These are phyloP conservation scores for Arthrobotrys iridis DNA, from an alignment of 2,329 filamentous ascomycete genomes.

Conservation along the genomic window DNA sequence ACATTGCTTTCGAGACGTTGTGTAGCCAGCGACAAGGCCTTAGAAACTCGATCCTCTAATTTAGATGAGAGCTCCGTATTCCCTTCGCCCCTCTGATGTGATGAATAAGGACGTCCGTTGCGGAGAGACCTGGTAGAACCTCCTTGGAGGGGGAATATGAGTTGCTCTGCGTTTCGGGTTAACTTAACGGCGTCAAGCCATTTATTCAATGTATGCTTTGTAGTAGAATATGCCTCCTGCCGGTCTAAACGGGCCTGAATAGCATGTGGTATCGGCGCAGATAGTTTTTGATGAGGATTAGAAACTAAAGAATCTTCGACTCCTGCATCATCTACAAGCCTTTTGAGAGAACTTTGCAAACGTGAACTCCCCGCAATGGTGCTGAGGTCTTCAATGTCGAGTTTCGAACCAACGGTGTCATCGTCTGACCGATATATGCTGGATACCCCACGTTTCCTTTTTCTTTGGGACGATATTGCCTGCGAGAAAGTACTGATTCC, in stretches of 20 bases:
- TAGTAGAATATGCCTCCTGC: constrained; percentile 84
- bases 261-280: constrained; percentile 82
- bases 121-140: constrained; percentile 70
- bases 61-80: not conserved
- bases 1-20: constrained; percentile 66
- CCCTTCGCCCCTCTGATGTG: not conserved
- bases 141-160: constrained; percentile 82
- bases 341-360: constrained; percentile 60
- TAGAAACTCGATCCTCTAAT: constrained; percentile 14
- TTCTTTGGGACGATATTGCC: constrained; percentile 4
- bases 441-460: constrained; percentile 39
- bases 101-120: not conserved
- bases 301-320: constrained; percentile 51
- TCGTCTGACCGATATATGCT: not conserved
- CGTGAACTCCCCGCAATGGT: constrained; percentile 27
- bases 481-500: constrained; percentile 24
- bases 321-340: not conserved
- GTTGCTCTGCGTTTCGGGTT: constrained; percentile 88
- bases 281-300: constrained; percentile 70
- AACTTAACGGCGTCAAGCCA: constrained; percentile 97
- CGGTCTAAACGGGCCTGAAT: constrained; percentile 88
- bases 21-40: not conserved
- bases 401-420: not conserved
- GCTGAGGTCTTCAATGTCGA: constrained; percentile 16
- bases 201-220: constrained; percentile 85